Evolutionary conservation across 805 yeast genomes (phyloP), one percentile per base, ranked within the genome.

Genomic region (Zygosaccharomyces bailii): DNA sequence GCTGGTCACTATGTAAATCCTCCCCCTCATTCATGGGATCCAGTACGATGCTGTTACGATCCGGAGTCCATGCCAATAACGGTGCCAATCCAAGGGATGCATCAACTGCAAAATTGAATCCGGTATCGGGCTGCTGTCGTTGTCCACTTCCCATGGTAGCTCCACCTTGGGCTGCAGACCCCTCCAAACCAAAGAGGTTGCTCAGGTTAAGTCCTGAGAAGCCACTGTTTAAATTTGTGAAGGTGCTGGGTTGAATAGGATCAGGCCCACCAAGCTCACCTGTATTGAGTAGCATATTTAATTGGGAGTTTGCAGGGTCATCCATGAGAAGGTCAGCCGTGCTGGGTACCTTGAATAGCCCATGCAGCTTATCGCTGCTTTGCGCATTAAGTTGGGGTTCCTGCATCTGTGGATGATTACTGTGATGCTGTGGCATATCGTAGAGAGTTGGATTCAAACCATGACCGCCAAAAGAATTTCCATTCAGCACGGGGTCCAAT

Each of bases 21-120:
- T 30, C 34, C 6, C 40, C 46, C 19, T 38, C 40, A 13, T 34
- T 44, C 5, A 33, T 8, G 16, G 43, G 5, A 39, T 48, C 52
- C 7, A 48, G 43, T 21, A 48, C 46, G 9, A 48, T 43, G 18
- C 52, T 49, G 24, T 37, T 48, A 17, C 30, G 44, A 33, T 35
- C 56, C 21, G 55, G 56, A 2, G 56, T 42, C 53, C 57, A 69
- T 43, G 78, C 84, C 45, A 84, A 63, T 54, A 84, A 73, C 7
- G 84, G 84, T 1, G 86, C 88, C 43, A 85, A 66, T 1, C 91
- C 91, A 32, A 84, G 65, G 0, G 91, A 85, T 1, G 88, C 91
- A 65, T 85, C 93, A 2, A 87, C 87, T n/a, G 84, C 85, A 61
- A 82, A 84, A 46, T 82, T 88, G 53, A 63, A 65, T 43, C 67